Percentiles rank a stretch among this genome's conserved stretches.
Conservation (phyloP, 2,329 filamentous ascomycete species). For the Leptographium flavum region DNA sequence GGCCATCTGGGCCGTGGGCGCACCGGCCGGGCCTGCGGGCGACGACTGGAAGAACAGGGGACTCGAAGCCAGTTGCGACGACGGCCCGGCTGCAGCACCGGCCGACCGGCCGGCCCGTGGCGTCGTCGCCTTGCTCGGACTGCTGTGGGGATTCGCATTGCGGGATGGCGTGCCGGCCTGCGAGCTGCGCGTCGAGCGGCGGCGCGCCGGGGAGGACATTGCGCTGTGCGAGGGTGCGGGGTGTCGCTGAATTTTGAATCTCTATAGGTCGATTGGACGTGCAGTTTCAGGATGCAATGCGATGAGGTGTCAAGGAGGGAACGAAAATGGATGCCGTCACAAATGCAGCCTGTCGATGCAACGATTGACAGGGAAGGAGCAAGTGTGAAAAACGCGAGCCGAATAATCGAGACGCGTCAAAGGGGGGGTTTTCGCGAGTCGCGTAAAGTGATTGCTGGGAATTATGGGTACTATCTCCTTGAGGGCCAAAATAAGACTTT, state of each 20-base stretch:
- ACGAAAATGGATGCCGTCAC: background rate
- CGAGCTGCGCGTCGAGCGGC: slow-evolving; percentile 39
- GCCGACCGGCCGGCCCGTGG: background rate
- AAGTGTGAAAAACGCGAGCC: slow-evolving; percentile 9
- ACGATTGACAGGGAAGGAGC: background rate
- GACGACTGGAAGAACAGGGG: slow-evolving; percentile 62
- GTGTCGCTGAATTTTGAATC: background rate
- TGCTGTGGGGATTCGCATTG: slow-evolving; percentile 15
- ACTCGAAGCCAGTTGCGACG: slow-evolving; percentile 52
- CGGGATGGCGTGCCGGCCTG: slow-evolving; percentile 33
- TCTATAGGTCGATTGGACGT: background rate
- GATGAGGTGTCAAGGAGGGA: background rate
- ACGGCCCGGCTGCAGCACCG: slow-evolving; percentile 8
- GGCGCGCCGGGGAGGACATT: slow-evolving; percentile 45
- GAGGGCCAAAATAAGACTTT: too few species aligned
- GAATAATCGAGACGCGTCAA: slow-evolving; percentile 12
- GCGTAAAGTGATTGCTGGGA: slow-evolving; percentile 28
- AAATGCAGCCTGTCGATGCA: too few species aligned
- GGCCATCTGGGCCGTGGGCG: slow-evolving; percentile 2
- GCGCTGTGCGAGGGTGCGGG: background rate
- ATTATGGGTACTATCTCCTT: too few species aligned
- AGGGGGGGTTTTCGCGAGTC: slow-evolving; percentile 15
- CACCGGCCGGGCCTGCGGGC: slow-evolving; percentile 19
- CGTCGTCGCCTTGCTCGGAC: slow-evolving; percentile 15
- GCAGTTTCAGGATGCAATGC: too few species aligned